A percentile compares a stretch with the other conserved stretches of the same genome.
These are phyloP conservation scores for Daedalea quercina DNA, from an alignment of 768 basidiomycete species.

Conservation along the genomic window DNA sequence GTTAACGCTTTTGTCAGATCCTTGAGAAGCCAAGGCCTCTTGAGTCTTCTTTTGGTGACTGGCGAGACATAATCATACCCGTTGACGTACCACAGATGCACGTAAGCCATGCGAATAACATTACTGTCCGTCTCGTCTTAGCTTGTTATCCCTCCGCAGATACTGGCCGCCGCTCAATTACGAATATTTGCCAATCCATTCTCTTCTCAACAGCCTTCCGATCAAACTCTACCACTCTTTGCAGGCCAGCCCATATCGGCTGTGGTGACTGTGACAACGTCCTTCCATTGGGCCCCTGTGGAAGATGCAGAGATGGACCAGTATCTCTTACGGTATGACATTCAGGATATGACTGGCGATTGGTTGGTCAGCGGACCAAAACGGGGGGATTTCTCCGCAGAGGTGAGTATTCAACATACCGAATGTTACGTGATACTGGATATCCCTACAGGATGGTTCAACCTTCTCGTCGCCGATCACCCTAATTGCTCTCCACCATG, in stretches of 20 bases:
- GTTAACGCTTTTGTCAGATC: constrained; percentile 9
- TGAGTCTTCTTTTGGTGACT: constrained; percentile 32
- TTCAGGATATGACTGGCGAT: constrained; percentile 73
- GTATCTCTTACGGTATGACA: constrained; percentile 69
- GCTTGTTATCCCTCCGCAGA: constrained; percentile 31
- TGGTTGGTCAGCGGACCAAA: constrained; percentile 91
- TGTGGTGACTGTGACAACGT: constrained; percentile 57
- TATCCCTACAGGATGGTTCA: constrained; percentile 45
- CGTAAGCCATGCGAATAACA: constrained; percentile 35
- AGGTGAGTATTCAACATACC: constrained; percentile 36
- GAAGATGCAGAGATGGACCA: constrained; percentile 30
- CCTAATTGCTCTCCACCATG: constrained; percentile 83
- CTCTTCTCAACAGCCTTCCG: constrained; percentile 10
- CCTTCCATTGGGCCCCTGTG: constrained; percentile 68
- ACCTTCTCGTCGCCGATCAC: constrained; percentile 59
- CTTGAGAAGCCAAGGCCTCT: constrained; percentile 36
- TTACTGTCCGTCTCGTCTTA: constrained; percentile 2
- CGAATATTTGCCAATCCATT: constrained; percentile 41
- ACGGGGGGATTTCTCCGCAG: constrained; percentile 73
- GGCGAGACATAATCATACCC: constrained; percentile 76
- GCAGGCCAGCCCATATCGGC: constrained; percentile 86
- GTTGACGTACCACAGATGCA: constrained; percentile 81
- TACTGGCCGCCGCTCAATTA: constrained; percentile 56
- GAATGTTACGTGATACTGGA: not conserved
- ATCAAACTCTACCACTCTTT: constrained; percentile 41